These are phyloP conservation scores for Ceratobasidium sp. DNA, from an alignment of 1,284 basidiomycete species.

Conservation along the genomic window DNA sequence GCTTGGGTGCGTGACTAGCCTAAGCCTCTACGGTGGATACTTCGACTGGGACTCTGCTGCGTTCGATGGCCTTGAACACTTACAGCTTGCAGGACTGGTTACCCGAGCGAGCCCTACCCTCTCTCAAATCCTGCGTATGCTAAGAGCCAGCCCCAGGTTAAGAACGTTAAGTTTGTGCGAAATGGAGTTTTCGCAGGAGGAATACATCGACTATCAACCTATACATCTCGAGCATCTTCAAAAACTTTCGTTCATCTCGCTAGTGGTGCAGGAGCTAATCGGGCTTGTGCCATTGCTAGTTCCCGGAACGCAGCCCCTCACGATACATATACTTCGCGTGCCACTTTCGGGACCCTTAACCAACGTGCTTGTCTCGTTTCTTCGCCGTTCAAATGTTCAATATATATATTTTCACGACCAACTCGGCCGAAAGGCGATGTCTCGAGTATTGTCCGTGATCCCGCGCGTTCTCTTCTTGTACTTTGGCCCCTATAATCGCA, in stretches of 20 bases:
- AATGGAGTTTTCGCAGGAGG: not conserved
- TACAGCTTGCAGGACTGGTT: conserved; percentile 1
- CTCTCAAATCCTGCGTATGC: not conserved
- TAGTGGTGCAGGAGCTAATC: not conserved
- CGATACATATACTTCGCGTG: no score
- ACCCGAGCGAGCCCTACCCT: not conserved
- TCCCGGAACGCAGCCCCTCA: no score
- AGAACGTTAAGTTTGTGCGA: not conserved
- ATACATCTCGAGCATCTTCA: not conserved
- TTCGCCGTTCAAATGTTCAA: no score
- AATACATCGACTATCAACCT: not conserved
- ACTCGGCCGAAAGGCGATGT: no score
- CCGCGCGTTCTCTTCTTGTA: no score
- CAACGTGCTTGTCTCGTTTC: no score
- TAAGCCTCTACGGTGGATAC: conserved; percentile 11
- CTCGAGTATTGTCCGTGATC: no score
- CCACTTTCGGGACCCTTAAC: no score
- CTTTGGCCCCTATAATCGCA: no score
- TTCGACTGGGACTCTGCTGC: conserved; percentile 14
- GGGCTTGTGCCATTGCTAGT: no score
- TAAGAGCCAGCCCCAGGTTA: not conserved
- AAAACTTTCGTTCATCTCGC: conserved; percentile 9
- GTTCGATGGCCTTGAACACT: not conserved
- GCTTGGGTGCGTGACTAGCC: not conserved
- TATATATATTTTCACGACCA: no score